These are phyloP conservation scores for Solanum megistacrolobum DNA, from an alignment of 257 asterid genomes.

Conservation along the genomic window DNA sequence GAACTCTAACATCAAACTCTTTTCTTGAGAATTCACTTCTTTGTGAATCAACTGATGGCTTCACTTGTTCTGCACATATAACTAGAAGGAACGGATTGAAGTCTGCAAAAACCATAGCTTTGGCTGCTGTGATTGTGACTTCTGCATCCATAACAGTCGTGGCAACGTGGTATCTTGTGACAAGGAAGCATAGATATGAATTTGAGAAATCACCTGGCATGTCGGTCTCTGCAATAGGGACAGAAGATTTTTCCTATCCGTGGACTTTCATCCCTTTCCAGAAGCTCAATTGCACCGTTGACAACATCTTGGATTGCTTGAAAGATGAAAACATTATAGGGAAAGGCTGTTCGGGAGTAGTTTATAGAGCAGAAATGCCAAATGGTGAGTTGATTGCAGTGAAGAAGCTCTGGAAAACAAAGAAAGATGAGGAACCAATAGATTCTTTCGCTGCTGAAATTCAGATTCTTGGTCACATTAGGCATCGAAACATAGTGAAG, in stretches of 20 bases:
- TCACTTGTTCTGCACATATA: conserved; percentile 45
- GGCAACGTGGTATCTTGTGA: conserved; percentile 44
- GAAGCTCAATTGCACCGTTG: conserved; percentile 55
- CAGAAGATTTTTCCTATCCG: conserved; percentile 74
- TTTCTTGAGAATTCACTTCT: conserved; percentile 56
- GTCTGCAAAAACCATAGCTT: conserved; percentile 44
- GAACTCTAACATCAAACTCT: conserved; percentile 40
- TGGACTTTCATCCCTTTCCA: conserved; percentile 90
- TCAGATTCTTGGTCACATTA: conserved; percentile 86
- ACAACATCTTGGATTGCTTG: conserved; percentile 62
- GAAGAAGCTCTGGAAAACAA: conserved; percentile 86
- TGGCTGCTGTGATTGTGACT: conserved; percentile 36
- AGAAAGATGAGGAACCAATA: conserved; percentile 42
- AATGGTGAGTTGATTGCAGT: conserved; percentile 78
- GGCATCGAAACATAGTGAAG: conserved; percentile 87
- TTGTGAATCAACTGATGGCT: conserved; percentile 68
- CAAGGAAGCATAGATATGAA: conserved; percentile 28
- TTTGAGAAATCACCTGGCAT: conserved; percentile 28
- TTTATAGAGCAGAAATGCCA: conserved; percentile 70
- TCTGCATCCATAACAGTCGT: conserved; percentile 37
- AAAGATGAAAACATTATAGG: conserved; percentile 74
- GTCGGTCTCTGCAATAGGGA: conserved; percentile 15
- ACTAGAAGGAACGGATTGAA: conserved; percentile 21
- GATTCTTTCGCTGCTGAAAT: conserved; percentile 89
- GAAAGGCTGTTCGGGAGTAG: conserved; percentile 86